Evolutionary conservation across 2,329 filamentous ascomycete species (phyloP).

Genomic region (Phialocephala subalpina): DNA sequence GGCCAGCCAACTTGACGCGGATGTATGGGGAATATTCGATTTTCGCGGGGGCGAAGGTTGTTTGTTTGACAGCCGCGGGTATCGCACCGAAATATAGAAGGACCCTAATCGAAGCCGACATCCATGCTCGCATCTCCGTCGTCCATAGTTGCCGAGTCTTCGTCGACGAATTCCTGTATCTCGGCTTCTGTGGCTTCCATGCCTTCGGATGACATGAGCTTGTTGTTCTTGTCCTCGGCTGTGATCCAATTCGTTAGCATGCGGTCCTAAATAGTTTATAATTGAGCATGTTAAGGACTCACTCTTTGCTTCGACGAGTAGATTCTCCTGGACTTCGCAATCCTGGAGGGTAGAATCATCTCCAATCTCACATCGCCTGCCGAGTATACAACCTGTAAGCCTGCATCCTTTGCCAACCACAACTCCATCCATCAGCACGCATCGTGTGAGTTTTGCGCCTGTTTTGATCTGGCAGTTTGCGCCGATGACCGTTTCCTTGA

Average conservation of each 20-base stretch:
- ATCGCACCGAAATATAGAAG: background rate
- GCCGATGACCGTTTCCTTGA: constrained; percentile 91
- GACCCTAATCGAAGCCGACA: constrained; percentile 2
- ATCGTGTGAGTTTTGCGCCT: constrained; percentile 87
- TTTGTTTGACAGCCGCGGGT: background rate
- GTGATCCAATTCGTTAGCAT: constrained; percentile 30
- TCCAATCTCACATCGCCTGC: constrained; percentile 82
- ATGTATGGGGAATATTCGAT: background rate
- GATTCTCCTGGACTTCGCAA: constrained; percentile 91
- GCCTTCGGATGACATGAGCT: constrained; percentile 72
- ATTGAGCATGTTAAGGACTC: constrained; percentile 47
- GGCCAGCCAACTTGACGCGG: background rate
- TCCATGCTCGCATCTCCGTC: constrained; percentile 6
- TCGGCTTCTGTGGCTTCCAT: constrained; percentile 71
- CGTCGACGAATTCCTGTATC: constrained; percentile 56
- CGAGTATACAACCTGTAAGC: constrained; percentile 87
- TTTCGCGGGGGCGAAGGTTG: background rate
- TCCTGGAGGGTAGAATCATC: constrained; percentile 82
- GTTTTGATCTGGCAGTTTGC: constrained; percentile 86
- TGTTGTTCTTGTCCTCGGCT: constrained; percentile 74
- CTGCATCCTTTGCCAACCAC: constrained; percentile 85
- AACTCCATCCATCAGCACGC: constrained; percentile 91
- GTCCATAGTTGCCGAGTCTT: constrained; percentile 37
- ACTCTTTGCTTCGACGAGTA: constrained; percentile 83
- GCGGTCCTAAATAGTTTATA: background rate